Evolutionary conservation across 176 grass and related monocot species (phyloP).

Genomic region (Oryza coarctata): DNA sequence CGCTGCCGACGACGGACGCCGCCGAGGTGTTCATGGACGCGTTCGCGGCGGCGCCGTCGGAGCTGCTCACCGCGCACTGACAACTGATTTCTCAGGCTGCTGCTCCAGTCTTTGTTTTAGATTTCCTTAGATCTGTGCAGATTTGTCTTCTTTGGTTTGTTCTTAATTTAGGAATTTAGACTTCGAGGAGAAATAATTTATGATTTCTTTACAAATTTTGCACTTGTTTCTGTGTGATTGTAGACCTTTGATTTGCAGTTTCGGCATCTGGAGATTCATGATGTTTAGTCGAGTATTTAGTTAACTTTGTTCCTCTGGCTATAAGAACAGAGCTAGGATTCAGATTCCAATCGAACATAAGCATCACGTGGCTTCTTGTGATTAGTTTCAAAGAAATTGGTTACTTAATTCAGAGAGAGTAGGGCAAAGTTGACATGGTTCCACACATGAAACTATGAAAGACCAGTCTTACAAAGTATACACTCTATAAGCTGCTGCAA

Average conservation of each 20-base stretch:
- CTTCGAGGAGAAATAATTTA: not conserved
- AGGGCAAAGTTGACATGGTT: not conserved
- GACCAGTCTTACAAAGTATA: not conserved
- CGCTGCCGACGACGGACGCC: conserved; percentile 36
- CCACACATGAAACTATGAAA: not conserved
- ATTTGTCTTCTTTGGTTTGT: not conserved
- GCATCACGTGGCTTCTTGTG: not conserved
- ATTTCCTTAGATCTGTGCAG: conserved; percentile 27
- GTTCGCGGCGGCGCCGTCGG: not conserved
- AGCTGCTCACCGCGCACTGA: conserved; percentile 48
- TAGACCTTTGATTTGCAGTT: not conserved
- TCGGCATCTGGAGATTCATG: not conserved
- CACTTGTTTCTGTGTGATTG: not conserved
- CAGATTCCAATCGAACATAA: not conserved
- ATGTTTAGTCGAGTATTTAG: not conserved
- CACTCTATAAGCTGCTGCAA: not conserved
- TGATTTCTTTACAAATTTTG: not conserved
- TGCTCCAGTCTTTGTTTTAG: not conserved
- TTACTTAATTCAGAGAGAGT: too few species aligned
- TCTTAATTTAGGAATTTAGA: not conserved
- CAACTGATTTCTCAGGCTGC: not conserved
- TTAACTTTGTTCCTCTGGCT: not conserved
- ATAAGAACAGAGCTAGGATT: not conserved
- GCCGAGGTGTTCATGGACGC: conserved; percentile 12
- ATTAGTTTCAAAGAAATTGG: too few species aligned